These are phyloP conservation scores for Spongospora subterranea DNA, from an alignment of 208 protist species.

Conservation along the genomic window DNA sequence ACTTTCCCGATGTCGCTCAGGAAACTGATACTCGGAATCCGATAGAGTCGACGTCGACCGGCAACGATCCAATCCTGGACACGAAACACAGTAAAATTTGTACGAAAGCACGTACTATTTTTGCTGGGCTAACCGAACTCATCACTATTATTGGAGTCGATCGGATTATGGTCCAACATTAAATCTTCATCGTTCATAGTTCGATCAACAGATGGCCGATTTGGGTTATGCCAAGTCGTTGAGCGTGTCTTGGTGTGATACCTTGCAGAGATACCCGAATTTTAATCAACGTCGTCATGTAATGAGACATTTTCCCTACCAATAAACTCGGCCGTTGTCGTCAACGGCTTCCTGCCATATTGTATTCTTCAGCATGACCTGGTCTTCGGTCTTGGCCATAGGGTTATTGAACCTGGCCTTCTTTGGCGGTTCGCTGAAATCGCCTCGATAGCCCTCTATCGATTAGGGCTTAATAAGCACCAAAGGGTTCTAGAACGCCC, in stretches of 20 bases:
- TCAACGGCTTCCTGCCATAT: conserved; percentile 28
- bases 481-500: too few species aligned
- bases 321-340: conserved; percentile 22
- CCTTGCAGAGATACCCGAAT: neutral
- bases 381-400: too few species aligned
- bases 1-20: neutral
- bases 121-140: neutral
- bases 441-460: too few species aligned
- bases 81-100: neutral
- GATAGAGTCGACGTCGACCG: neutral
- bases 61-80: neutral
- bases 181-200: neutral
- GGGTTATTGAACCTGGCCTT: too few species aligned
- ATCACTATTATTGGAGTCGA: neutral
- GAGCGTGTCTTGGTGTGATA: neutral
- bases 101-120: neutral
- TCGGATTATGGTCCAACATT: neutral
- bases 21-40: neutral
- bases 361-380: too few species aligned
- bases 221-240: neutral
- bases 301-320: neutral
- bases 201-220: neutral
- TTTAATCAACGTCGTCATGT: too few species aligned
- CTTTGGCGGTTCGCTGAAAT: too few species aligned
- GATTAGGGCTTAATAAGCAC: too few species aligned